These are phyloP conservation scores for Trichosporon sp. DNA, from an alignment of 1,284 basidiomycete species.

Conservation along the genomic window DNA sequence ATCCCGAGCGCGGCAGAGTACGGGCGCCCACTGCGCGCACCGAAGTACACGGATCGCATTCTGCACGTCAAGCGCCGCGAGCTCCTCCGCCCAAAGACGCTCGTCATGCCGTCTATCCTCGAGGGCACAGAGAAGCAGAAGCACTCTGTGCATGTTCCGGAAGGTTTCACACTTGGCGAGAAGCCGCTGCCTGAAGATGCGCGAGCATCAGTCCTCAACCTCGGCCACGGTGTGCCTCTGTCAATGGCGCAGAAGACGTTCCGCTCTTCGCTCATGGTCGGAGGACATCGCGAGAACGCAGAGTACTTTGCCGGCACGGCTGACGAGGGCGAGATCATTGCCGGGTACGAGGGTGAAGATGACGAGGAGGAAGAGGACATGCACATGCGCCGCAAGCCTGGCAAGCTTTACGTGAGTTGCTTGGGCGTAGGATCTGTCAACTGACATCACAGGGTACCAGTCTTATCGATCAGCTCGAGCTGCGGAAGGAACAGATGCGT, in stretches of 20 bases:
- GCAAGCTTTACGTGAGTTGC: slow-evolving; percentile 37
- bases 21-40: slow-evolving; percentile 32
- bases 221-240: slow-evolving; percentile 27
- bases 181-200: slow-evolving; percentile 44
- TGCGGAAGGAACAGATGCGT: slow-evolving; percentile 37
- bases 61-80: slow-evolving; percentile 20
- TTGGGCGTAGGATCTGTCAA: neutral
- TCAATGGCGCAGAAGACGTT: slow-evolving; percentile 40
- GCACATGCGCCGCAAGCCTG: slow-evolving; percentile 23
- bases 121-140: slow-evolving; percentile 16
- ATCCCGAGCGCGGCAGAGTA: slow-evolving; percentile 36
- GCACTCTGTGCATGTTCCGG: slow-evolving; percentile 24
- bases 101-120: slow-evolving; percentile 42
- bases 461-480: slow-evolving; percentile 47
- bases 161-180: slow-evolving; percentile 39
- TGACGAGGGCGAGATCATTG: slow-evolving; percentile 17
- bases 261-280: slow-evolving; percentile 34
- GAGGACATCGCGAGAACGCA: slow-evolving; percentile 26
- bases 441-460: slow-evolving; percentile 31
- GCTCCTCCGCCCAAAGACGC: slow-evolving; percentile 39
- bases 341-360: slow-evolving; percentile 11
- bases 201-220: slow-evolving; percentile 26
- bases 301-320: slow-evolving; percentile 20
- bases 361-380: slow-evolving; percentile 23
- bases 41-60: slow-evolving; percentile 24